Conservation (phyloP, 78 protist species). For the Planoprotostelium fungivorum region DNA sequence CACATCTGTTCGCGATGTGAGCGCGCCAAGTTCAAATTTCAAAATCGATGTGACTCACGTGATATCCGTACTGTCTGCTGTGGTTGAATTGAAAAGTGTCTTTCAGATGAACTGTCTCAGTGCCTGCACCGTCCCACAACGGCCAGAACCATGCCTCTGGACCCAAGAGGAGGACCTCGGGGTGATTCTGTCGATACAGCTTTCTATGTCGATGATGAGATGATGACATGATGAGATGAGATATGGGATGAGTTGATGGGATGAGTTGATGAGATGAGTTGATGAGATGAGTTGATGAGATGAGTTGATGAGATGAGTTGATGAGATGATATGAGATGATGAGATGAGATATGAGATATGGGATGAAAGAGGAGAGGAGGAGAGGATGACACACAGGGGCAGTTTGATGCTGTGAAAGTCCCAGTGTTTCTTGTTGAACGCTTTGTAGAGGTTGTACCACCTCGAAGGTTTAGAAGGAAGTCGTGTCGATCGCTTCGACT, state of each 20-base stretch:
- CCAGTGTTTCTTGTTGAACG: neutral
- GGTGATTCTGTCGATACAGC: no score
- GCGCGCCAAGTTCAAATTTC: neutral
- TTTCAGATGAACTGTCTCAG: neutral
- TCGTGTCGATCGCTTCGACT: neutral
- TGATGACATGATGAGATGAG: no score
- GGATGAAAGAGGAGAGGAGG: no score
- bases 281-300: no score
- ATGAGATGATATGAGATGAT: neutral
- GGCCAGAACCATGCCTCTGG: no score
- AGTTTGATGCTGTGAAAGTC: neutral
- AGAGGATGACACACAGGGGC: neutral
- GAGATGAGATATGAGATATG: no score
- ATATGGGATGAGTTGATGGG: no score
- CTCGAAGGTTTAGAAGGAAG: neutral
- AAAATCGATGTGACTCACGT: neutral
- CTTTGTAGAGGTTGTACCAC: neutral
- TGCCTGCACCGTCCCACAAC: no score
- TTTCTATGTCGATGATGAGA: no score
- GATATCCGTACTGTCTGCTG: neutral
- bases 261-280: no score
- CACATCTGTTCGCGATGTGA: neutral
- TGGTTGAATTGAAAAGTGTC: neutral
- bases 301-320: no score
- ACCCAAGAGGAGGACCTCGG: no score